Evolutionary conservation across 768 basidiomycete genomes (phyloP), one percentile per base, ranked within the genome.

Genomic region (Lyophyllum atratum): DNA sequence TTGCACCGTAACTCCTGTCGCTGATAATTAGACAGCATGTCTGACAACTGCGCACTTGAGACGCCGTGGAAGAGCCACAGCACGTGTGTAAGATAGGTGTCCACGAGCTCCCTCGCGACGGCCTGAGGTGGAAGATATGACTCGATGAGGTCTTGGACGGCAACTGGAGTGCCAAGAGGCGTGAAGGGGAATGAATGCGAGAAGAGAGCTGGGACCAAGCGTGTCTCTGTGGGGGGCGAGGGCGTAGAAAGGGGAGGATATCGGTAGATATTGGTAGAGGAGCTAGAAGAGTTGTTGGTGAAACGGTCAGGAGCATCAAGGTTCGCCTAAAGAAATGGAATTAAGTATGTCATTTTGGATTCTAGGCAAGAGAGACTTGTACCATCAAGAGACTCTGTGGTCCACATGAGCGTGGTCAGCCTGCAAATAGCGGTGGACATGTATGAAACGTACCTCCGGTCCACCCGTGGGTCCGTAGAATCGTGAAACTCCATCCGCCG

Each of bases 391-490:
- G 60, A 54, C 64, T 68, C 64, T 37, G 29, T 31, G 17, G 11
- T 37, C 11, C 12, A 15, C 34, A 15, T n/a, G n/a, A n/a, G n/a
- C n/a, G n/a, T n/a, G n/a, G n/a, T n/a, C n/a, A n/a, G n/a, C n/a
- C n/a, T n/a, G n/a, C n/a, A n/a, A n/a, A n/a, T n/a, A n/a, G n/a
- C n/a, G n/a, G n/a, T n/a, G n/a, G n/a, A 19, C 24, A 19, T 22
- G 40, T 52, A 42, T 22, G 52, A 22, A 26, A 52, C 52, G 50
- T 59, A 88, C 87, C 77, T 89, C 86, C 48, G 81, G 78, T 29
- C 86, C 87, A 10, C 85, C 87, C 1, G 86, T 86, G 2, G 84
- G 84, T 1, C 85, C 85, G 74, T 85, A 86, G 66, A 85, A 86
- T 51, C 80, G 72, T 17, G 83, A 80, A 45, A 81, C 77, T 0